Evolutionary conservation across 768 basidiomycete species (phyloP), one percentile per base, ranked within the genome.

Genomic region (Psilocybe tampanensis): DNA sequence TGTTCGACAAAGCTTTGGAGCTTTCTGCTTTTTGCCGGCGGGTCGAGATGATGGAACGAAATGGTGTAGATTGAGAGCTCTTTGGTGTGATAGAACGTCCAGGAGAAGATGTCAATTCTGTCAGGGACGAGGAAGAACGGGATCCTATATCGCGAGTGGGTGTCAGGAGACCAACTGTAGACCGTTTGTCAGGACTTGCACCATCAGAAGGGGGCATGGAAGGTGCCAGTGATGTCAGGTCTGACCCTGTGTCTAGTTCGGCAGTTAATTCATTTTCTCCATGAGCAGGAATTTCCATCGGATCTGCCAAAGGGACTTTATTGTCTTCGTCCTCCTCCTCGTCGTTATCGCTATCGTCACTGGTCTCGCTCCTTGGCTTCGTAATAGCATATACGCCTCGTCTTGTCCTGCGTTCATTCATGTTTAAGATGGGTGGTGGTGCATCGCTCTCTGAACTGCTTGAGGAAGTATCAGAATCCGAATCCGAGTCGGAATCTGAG

Each of bases 391-490:
- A 93, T 17, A 93, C 91, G 29, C 91, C 90, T 41, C 91, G 81
- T 26, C 91, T 84, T 47, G 91, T 93, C 60, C 91, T 79, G 36
- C 91, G 80, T 68, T 92, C 91, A 64, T 93, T 88, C 59, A 92
- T 72, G 63, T 93, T 89, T 53, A 86, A 71, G 43, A 65, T 59
- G 54, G 73, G 52, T 58, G 77, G 64, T 18, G 76, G 74, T 9
- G 68, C 73, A 58, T 81, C 80, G 55, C 74, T 75, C 53, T 77
- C 78, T 19, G 74, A 70, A 24, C 72, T 72, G 61, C 65, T 70
- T 32, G 72, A 70, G 15, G 72, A 70, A 44, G 74, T 74, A 49
- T 80, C 77, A n/a, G 74, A 76, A 54, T 75, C 73, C 8, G 77
- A 76, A 60, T 79, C 78, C 44, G 80, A 78, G 57, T 80, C 81